Base-by-base conservation (phyloP, 225 moss, liverwort and hornwort species). In the Physcomitrellopsis africana region DNA sequence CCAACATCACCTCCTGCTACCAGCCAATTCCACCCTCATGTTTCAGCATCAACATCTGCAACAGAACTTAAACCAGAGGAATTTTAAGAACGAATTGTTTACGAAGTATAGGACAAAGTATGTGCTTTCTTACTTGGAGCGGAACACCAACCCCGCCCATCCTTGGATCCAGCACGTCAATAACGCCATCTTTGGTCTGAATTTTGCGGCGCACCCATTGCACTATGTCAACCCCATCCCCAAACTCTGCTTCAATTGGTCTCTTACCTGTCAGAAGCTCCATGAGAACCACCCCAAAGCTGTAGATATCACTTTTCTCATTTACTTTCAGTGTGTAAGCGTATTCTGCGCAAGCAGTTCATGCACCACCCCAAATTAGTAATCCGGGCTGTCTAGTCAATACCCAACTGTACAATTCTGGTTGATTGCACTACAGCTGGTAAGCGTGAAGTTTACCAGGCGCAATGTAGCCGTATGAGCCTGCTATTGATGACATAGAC, bases 221-320 rank as follows among this genome's bases (percentile, higher is more conserved):
- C 47, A 96, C 93, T n/a, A 96, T 90, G 79, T 96, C 96, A 51
- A 96, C 93, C 8, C 96, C 96, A 71, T 96, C 96, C 45, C 96
- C 96, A 45, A 93, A 96, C 75, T 96, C 96, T 1, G 90, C 74
- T 77, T 96, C 96, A 20, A 93, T 96, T 46, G 96, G 96, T 37
- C 93, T 76, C 70, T 93, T 96, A 32, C 95, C 95, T 5, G 95
- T 95, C 47, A 95, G 70, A 8, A 95, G 87, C 88, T 95, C 95
- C 95, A 95, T 91, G 64, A 95, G 80, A 76, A 95, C 95, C 69
- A 95, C 95, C 44, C 95, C 95, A 56, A 95, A 95, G 77, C 95
- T 95, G 90, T 95, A 95, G 27, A 95, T 95, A 83, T 95, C 95
- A 48, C 95, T 95, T 77, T 95, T 95, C 80, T 95, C 93, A 65